Evolutionary conservation across 345 rosid genomes (phyloP), one percentile per base, ranked within the genome.

Genomic region (Bruguiera parviflora): DNA sequence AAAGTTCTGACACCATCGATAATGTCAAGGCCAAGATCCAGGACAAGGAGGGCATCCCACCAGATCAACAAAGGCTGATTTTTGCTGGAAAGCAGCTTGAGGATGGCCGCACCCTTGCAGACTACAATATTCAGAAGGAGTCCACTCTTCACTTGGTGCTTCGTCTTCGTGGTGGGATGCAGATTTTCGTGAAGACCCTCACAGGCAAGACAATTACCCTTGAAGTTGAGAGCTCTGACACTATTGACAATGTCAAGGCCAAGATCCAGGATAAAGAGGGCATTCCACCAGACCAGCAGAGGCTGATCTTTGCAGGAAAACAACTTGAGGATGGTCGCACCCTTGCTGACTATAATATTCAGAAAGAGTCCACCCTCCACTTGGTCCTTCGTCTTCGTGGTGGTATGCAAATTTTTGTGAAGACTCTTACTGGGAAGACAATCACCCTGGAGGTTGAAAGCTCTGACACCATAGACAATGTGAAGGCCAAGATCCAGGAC

Each of bases 41-140:
- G 56, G 56, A 53, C 56, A 53, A 53, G 56, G 56, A 53, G 56
- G 56, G 56, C 20, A 53, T 53, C 22, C 56, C 56, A 18, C 56
- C 56, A 20, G 56, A 53, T 9, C 56, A 53, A 24, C 56, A 53
- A 3, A 53, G 56, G 56, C 22, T 53, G 56, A 53, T 53, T 0
- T 53, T 53, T 53, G 56, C 56, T 3, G 56, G 56, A 6, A 53
- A 53, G 56, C 56, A 53, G 22, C 56, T 53, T 1, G 56, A 53
- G 56, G 56, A 53, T 53, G 56, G 56, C 20, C 56, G 56, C 22
- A 53, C 56, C 24, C 56, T 53, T 53, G 56, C 56, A 18, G 56
- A 53, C 24, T 53, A 53, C 24, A 53, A 53, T 53, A 53, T 53
- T 53, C 56, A 53, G 24, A 53, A 53, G 56, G 56, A 53, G 9